A percentile compares a stretch with the other conserved stretches of the same genome.
Conservation (phyloP, 345 rosid genomes). For the Aquilaria yunnanensis region DNA sequence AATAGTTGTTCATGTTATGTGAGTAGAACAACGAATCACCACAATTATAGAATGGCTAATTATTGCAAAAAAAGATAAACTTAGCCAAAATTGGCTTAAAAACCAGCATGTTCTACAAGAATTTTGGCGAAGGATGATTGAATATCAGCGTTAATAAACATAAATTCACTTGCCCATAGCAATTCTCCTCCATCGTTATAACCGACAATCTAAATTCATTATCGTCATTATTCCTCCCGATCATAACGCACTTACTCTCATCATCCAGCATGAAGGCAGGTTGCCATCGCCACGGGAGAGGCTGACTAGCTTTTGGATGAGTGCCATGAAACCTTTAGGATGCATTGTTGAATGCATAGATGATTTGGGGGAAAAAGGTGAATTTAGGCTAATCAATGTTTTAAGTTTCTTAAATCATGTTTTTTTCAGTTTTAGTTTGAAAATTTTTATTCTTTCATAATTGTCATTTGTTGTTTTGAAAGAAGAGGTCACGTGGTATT, state of each 20-base stretch:
- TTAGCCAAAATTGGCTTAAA: constrained; percentile 42
- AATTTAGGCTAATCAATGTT: too few relatives aligned
- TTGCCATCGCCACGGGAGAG: constrained; percentile 45
- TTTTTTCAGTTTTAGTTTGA: too few relatives aligned
- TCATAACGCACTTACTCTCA: constrained; percentile 11
- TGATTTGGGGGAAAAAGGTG: too few relatives aligned
- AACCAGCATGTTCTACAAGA: constrained; percentile 34
- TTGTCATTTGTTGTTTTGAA: too few relatives aligned
- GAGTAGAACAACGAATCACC: constrained; percentile 42
- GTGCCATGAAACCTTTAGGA: constrained; percentile 81
- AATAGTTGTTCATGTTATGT: constrained; percentile 38
- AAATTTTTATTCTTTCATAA: too few relatives aligned
- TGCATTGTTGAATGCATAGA: constrained; percentile 7
- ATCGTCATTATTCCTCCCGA: constrained; percentile 15
- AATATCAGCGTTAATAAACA: constrained; percentile 27
- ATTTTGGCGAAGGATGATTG: constrained; percentile 32
- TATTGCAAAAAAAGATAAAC: constrained; percentile 24
- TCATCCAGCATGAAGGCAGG: constrained; percentile 5
- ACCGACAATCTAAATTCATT: constrained; percentile 61
- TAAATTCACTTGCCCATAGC: constrained; percentile 48
- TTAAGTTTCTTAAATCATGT: too few relatives aligned
- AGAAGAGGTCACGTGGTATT: too few relatives aligned
- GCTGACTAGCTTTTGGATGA: constrained; percentile 89
- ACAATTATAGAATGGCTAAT: constrained; percentile 35
- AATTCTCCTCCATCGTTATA: constrained; percentile 63